Evolutionary conservation across 2,329 filamentous ascomycete species (phyloP), one percentile per base, ranked within the genome.

Genomic region (Aspergillus aculeatus): DNA sequence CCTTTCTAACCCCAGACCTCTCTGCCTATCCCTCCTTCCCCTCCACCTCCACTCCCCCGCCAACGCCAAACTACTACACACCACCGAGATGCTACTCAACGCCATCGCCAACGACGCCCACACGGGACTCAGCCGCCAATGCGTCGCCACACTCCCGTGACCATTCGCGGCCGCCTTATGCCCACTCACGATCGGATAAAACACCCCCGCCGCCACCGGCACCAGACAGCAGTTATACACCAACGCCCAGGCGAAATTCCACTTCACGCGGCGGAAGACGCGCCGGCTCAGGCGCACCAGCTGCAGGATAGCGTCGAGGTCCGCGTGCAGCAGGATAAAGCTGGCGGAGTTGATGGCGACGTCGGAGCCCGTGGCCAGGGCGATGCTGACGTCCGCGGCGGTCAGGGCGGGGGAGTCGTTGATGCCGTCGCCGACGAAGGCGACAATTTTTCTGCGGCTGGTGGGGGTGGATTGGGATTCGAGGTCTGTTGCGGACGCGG

Each of bases 41-140:
- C 73, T 52, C 32, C 54, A 64, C 47, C 62, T 66, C 54, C 65
- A 64, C 49, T 76, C 73, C 63, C 78, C 82, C 71, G 88, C 84
- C 78, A 97, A 75, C 53, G 87, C 82, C 69, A 96, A 76, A 78
- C 90, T 94, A 73, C 92, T 96, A 71, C 86, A 78, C 54, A 97
- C 89, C 50, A 98, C 93, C 70, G 90, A 95, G 66, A 97, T 88
- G 74, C 90, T 94, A 75, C 92, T 96, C 74, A 93, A 76, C 26
- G 94, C 94, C 94, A 97, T 98, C 1, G 93, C 93, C 72, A 96
- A 77, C 65, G 88, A 89, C 5, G 93, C 94, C 93, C 93, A 97
- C 5, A 82, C 80, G 1, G 81, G 81, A 63, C 78, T 79, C 9
- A 83, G 61, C 35, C 79, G 71, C 77, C 79, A 82, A 54, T 79